Base-by-base conservation (phyloP, 768 basidiomycete species). In the Leccinellum albellum region DNA sequence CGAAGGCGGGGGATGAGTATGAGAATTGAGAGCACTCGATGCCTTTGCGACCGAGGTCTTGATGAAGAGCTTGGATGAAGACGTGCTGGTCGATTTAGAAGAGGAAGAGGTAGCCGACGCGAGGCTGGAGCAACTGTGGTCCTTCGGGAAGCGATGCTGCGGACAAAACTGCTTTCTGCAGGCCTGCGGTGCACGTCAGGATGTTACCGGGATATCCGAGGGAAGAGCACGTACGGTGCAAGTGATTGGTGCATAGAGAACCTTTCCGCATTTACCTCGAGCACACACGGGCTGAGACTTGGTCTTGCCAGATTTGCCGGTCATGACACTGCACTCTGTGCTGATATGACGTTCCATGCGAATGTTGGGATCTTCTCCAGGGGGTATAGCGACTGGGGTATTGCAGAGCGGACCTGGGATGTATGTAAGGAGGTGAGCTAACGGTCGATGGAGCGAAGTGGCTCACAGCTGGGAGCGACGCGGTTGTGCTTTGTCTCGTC, bases 261-360 rank as follows among this genome's bases (percentile, higher is more conserved):
- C 78, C 74, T 93, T 91, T 59, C 82, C 82, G 65, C 89, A 92
- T 66, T 77, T 85, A 14, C 71, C 74, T 63, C 77, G 74, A 1
- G 82, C 83, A 69, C 87, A 91, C 24, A 78, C 69, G 1, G 86
- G 89, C 57, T 76, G 76, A 17, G 82, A 75, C 57, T 72, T 78
- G 33, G 72, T 58, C 61, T 72, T 76, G 55, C 75, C 78, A 20
- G 78, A 70, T 67, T 78, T 83, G 7, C 89, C 89, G 0, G 84
- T 88, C 75, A 86, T 83, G 33, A 84, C 84, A 13, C 80, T 79
- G 64, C 91, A 93, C 46, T 86, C 85, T 1, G 65, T 76, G 23
- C 66, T 75, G 61, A 94, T 80, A 68, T 94, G 91, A 0, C 75
- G 73, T 62, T 93, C 90, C 87, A 94, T 91, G 49, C 85, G 81